Base-by-base conservation (phyloP, 176 grass and related monocot genomes). In the Oryza brachyantha region DNA sequence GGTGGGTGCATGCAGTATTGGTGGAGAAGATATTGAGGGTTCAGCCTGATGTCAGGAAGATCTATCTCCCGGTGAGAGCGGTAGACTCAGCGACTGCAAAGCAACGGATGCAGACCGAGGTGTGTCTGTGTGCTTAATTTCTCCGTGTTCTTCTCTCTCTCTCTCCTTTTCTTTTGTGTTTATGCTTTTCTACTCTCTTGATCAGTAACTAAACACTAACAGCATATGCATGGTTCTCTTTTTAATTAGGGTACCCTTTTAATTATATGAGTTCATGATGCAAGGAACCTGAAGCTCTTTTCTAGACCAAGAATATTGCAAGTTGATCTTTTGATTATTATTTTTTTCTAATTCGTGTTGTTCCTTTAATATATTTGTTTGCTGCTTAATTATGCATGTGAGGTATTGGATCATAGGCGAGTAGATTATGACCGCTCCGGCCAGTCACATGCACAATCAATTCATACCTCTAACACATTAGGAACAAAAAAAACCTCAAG, bases 11-110 rank as follows among this genome's bases (percentile, higher is more conserved):
- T 68, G 68, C 73, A 97, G 94, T 97, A 24, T 84, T 97, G 19
- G 82, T 97, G 89, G 94, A 97, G 85, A 97, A 97, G 86, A 73
- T 94, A 68, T 82, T 97, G 60, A 79, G 94, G 66, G 91, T 92
- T 59, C 86, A 97, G 73, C 94, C 94, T 21, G 84, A 90, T 19
- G 94, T 97, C 10, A 92, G 77, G 91, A 86, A 66, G 84, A 86
- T 97, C 66, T 94, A 86, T 76, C 91, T 97, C 61, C 79, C 91
- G n/a, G 89, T 97, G 28, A 79, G 94, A 39, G 94, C 94, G 0
- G 32, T 70, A 1, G 87, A 97, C 1, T 69, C 72, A 0, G 75
- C 29, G 0, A 79, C 91, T 11, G 87, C 94, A 13, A 84, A 82
- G 50, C 83, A 82, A 38, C 73, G 94, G 13, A 25, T 97, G 29